Conservation (phyloP, 2,329 filamentous ascomycete species). For the Cytospora piceicola region DNA sequence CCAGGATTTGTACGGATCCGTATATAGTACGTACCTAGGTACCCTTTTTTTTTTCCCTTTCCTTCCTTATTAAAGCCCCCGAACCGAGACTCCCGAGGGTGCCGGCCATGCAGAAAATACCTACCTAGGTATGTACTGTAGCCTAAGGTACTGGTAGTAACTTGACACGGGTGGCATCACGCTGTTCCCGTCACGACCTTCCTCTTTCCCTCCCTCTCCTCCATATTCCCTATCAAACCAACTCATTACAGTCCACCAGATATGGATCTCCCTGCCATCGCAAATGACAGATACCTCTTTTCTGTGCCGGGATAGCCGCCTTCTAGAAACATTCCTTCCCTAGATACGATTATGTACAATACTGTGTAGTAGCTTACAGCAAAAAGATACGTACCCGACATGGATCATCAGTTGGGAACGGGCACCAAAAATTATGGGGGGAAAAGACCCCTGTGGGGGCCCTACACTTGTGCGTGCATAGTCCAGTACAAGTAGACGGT, state of each 20-base stretch:
- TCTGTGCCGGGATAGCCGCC: constrained; percentile 17
- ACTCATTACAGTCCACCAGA: not conserved
- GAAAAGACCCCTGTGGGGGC: not conserved
- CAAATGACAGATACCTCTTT: not conserved
- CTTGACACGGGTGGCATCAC: too few species aligned
- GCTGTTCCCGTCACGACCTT: constrained; percentile 1
- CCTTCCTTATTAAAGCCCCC: not conserved
- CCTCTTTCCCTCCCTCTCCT: not conserved
- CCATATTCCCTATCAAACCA: not conserved
- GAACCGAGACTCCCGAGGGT: not conserved
- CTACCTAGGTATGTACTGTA: too few species aligned
- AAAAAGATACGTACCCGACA: not conserved
- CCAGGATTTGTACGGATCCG: too few species aligned
- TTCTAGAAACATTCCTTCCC: constrained; percentile 15
- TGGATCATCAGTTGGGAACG: not conserved
- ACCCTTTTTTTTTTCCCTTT: too few species aligned
- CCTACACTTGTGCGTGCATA: not conserved
- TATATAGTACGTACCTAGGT: not conserved
- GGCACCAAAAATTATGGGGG: not conserved
- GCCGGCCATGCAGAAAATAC: not conserved
- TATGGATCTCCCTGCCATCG: not conserved
- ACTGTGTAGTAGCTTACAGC: too few species aligned
- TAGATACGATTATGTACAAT: too few species aligned
- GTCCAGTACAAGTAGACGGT: too few species aligned
- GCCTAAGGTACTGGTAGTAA: too few species aligned